Conservation (phyloP, 2,329 filamentous ascomycete genomes). For the Sporothrix schenckii region DNA sequence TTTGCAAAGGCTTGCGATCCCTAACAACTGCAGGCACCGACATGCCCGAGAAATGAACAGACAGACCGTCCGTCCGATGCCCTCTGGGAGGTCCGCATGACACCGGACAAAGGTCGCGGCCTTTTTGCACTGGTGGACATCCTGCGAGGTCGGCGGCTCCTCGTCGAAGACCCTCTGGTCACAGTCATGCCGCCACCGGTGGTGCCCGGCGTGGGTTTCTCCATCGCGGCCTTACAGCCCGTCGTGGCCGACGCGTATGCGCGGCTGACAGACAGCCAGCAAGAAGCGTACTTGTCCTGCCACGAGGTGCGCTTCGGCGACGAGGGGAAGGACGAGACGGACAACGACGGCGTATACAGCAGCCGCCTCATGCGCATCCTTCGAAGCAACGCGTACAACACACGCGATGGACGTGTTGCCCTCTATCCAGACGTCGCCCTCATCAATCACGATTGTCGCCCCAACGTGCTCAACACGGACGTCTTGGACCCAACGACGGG, state of each 20-base stretch:
- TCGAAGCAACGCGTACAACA: conserved; percentile 48
- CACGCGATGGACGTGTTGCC: conserved; percentile 33
- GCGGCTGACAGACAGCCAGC: conserved; percentile 38
- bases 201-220: conserved; percentile 40
- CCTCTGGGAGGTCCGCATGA: conserved; percentile 34
- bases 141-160: conserved; percentile 45
- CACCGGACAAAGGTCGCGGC: conserved; percentile 48
- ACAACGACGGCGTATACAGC: background rate
- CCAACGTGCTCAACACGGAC: conserved; percentile 43
- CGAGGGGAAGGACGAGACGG: conserved; percentile 35
- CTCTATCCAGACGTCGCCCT: conserved; percentile 45
- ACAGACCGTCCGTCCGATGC: background rate
- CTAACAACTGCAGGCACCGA: background rate
- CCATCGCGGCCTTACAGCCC: conserved; percentile 43
- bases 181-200: conserved; percentile 38
- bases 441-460: conserved; percentile 48
- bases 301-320: conserved; percentile 39
- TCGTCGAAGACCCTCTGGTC: conserved; percentile 47
- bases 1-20: too few species aligned
- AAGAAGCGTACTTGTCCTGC: conserved; percentile 40
- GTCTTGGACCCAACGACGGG: conserved; percentile 5
- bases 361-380: conserved; percentile 43
- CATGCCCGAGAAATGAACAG: background rate
- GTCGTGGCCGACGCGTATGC: conserved; percentile 39
- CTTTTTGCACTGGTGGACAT: conserved; percentile 46